Conservation (phyloP, 179 eudicot genomes). For the Carnegiea gigantea region DNA sequence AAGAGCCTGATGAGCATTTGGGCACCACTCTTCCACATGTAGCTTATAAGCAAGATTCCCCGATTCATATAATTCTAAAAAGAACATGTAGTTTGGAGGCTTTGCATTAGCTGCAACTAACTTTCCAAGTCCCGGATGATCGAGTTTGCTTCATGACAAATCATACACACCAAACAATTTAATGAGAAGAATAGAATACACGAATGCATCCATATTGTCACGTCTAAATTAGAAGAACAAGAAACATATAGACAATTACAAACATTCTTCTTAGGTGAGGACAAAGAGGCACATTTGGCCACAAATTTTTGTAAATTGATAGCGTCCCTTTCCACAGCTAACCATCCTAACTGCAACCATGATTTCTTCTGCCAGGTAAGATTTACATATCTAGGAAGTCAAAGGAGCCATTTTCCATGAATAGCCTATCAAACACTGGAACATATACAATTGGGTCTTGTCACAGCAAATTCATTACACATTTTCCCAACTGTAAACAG, state of each 20-base stretch:
- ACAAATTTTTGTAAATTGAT: too few species aligned
- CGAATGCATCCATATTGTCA: neutral
- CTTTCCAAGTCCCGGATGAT: conserved; percentile 79
- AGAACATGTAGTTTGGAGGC: conserved; percentile 96
- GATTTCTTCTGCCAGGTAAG: neutral
- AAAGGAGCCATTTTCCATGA: neutral
- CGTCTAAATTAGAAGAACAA: neutral
- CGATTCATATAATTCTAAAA: conserved; percentile 64
- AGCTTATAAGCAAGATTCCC: conserved; percentile 77
- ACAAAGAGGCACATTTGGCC: too few species aligned
- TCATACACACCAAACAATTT: conserved; percentile 2
- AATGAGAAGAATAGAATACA: neutral
- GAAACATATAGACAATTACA: neutral
- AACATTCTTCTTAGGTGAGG: too few species aligned
- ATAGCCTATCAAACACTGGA: neutral
- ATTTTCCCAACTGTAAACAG: neutral
- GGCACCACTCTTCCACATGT: conserved; percentile 91
- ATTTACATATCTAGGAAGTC: neutral
- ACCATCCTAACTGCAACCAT: neutral
- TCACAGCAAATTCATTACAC: neutral
- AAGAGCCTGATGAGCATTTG: conserved; percentile 55
- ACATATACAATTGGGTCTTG: neutral
- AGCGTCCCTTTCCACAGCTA: neutral
- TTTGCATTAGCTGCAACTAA: conserved; percentile 85
- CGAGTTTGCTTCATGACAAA: conserved; percentile 68